These are phyloP conservation scores for Phaffomyces opuntiae DNA, from an alignment of 805 yeast genomes.

Conservation along the genomic window DNA sequence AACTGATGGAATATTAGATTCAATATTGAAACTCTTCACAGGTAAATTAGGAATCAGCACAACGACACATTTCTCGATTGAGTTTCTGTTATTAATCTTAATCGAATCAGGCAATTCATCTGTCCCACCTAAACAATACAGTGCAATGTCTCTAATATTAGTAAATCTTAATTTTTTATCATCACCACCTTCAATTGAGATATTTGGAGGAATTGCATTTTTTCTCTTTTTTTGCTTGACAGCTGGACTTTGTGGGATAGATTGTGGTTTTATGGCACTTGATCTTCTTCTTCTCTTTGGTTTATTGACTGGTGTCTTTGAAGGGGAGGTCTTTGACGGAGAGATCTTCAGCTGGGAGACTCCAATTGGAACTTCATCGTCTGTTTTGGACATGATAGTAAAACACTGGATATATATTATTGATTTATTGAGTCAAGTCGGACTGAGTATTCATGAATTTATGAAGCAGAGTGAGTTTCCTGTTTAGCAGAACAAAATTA, in stretches of 20 bases:
- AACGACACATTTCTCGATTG: constrained; percentile 48
- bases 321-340: background rate
- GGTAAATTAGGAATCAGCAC: constrained; percentile 49
- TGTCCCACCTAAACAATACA: constrained; percentile 24
- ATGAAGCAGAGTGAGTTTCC: too few relatives aligned
- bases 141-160: constrained; percentile 20
- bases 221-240: constrained; percentile 27
- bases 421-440: too few relatives aligned
- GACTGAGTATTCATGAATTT: too few relatives aligned
- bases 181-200: constrained; percentile 30
- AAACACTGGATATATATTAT: too few relatives aligned
- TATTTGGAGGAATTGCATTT: constrained; percentile 20
- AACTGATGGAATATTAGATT: constrained; percentile 1
- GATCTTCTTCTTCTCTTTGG: constrained; percentile 20
- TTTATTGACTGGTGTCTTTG: background rate
- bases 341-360: constrained; percentile 3
- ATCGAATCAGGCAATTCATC: constrained; percentile 38
- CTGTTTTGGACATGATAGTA: background rate
- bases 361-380: constrained; percentile 2
- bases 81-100: constrained; percentile 38
- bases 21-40: constrained; percentile 4
- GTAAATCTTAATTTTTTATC: constrained; percentile 11
- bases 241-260: constrained; percentile 3
- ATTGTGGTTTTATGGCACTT: constrained; percentile 15
- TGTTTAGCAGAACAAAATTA: too few relatives aligned